A percentile compares a stretch with the other conserved stretches of the same genome.
phyloP scores from a whole-genome alignment of 2,329 filamentous ascomycete genomes.

The Teratosphaeria zuluensis region DNA sequence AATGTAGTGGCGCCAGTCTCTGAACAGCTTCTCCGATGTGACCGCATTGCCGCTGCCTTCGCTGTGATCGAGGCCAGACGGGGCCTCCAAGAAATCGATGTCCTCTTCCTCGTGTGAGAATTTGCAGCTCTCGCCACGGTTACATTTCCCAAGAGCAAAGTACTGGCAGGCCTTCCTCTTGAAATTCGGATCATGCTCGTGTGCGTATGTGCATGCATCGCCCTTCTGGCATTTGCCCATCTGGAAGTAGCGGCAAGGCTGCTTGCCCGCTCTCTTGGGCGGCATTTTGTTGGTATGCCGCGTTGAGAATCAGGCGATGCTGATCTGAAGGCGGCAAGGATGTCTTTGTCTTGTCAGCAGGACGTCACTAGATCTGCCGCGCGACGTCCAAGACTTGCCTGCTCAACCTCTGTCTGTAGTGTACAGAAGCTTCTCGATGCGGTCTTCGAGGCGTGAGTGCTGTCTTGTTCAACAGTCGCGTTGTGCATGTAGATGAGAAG shows the following conservation, averaged over 20 bases:
- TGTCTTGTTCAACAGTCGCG: too few species aligned
- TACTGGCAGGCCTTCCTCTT: constrained; percentile 1
- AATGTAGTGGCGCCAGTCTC: constrained; percentile 9
- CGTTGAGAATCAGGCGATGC: not conserved
- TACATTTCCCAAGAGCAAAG: constrained; percentile 2
- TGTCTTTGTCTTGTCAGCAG: not conserved
- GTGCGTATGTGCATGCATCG: constrained; percentile 22
- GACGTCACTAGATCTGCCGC: not conserved
- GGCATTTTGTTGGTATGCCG: not conserved
- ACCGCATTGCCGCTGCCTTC: not conserved
- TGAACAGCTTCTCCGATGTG: not conserved
- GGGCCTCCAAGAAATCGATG: not conserved
- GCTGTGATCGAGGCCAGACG: not conserved
- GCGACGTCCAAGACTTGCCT: not conserved
- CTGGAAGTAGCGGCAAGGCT: constrained; percentile 43
- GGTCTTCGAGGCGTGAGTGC: not conserved
- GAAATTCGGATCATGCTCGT: constrained; percentile 13
- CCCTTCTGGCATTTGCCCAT: constrained; percentile 45
- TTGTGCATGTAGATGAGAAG: too few species aligned
- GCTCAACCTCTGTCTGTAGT: not conserved
- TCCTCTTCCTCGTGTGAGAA: constrained; percentile 8
- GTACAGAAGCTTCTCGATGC: not conserved
- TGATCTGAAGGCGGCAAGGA: not conserved
- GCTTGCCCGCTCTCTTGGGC: not conserved
- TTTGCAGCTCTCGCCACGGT: constrained; percentile 5